phyloP scores from a whole-genome alignment of 148 eudicot genomes.

The Rhododendron simsii region DNA sequence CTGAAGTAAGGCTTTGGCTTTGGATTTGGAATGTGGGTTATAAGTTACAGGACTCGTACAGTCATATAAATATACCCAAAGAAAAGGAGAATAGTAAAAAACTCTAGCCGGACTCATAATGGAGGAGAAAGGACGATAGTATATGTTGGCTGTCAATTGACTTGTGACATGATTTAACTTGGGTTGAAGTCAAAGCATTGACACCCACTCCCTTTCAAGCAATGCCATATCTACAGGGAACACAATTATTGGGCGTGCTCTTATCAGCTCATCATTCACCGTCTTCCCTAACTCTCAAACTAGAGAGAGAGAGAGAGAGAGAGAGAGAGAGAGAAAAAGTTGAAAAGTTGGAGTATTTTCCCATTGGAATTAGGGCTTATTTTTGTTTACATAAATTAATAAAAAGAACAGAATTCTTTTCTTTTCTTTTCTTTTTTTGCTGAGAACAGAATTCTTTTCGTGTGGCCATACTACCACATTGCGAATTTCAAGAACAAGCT shows the following conservation, averaged over 20 bases:
- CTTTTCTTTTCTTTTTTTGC: too few relatives aligned
- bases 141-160: background rate
- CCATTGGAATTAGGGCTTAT: background rate
- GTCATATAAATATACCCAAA: background rate
- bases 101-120: background rate
- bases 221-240: conserved; percentile 32
- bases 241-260: conserved; percentile 71
- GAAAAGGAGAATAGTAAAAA: background rate
- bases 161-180: conserved; percentile 32
- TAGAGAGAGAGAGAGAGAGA: background rate
- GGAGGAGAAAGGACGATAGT: conserved; percentile 1
- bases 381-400: background rate
- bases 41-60: background rate
- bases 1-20: background rate
- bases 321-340: conserved; percentile 3
- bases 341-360: background rate
- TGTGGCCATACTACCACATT: background rate
- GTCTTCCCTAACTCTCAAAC: background rate
- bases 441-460: too few relatives aligned
- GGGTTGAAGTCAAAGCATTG: conserved; percentile 49
- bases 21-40: background rate
- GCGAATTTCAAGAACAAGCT: background rate
- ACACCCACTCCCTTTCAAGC: conserved; percentile 40
- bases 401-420: too few relatives aligned
- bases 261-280: conserved; percentile 13